A percentile compares a stretch with the other conserved stretches of the same genome.
Conservation (phyloP, 2,329 filamentous ascomycete genomes). For the Penicillium freii region DNA sequence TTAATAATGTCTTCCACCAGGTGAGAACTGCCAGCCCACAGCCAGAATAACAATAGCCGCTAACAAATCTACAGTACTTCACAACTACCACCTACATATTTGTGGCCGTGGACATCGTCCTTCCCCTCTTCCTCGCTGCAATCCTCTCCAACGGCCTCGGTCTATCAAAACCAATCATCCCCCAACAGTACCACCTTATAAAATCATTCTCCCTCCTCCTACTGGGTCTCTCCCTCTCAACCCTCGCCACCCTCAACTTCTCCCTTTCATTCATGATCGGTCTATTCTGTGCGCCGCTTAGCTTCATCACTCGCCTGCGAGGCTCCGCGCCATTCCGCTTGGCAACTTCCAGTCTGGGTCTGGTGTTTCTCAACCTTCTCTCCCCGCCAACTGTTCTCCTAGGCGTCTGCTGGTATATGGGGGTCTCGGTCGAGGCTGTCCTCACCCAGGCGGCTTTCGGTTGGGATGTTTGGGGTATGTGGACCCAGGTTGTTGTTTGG, state of each 20-base stretch:
- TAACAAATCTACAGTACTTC: slow-evolving; percentile 52
- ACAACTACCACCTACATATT: slow-evolving; percentile 60
- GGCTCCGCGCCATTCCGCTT: slow-evolving; percentile 23
- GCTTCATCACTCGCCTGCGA: slow-evolving; percentile 57
- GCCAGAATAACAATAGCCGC: not conserved
- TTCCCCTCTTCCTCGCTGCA: slow-evolving; percentile 59
- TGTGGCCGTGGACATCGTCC: slow-evolving; percentile 52
- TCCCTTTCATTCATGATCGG: slow-evolving; percentile 83
- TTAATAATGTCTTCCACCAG: slow-evolving; percentile 68
- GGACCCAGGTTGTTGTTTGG: slow-evolving; percentile 87
- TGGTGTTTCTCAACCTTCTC: slow-evolving; percentile 57
- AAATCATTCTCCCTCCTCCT: slow-evolving; percentile 92
- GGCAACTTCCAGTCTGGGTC: slow-evolving; percentile 39
- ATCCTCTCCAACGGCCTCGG: slow-evolving; percentile 50
- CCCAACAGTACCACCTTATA: slow-evolving; percentile 72
- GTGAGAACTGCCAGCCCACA: slow-evolving; percentile 51
- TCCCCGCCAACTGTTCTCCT: slow-evolving; percentile 61
- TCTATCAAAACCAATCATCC: slow-evolving; percentile 51
- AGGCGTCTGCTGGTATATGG: slow-evolving; percentile 48
- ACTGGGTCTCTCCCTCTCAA: slow-evolving; percentile 85
- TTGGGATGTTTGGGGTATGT: slow-evolving; percentile 86
- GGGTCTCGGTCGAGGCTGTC: slow-evolving; percentile 55
- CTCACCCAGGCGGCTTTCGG: slow-evolving; percentile 75
- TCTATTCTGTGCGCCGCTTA: slow-evolving; percentile 71
- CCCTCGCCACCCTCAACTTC: slow-evolving; percentile 94